Base-by-base conservation (phyloP, 495 filamentous ascomycete species). In the Trichoderma gamsii region DNA sequence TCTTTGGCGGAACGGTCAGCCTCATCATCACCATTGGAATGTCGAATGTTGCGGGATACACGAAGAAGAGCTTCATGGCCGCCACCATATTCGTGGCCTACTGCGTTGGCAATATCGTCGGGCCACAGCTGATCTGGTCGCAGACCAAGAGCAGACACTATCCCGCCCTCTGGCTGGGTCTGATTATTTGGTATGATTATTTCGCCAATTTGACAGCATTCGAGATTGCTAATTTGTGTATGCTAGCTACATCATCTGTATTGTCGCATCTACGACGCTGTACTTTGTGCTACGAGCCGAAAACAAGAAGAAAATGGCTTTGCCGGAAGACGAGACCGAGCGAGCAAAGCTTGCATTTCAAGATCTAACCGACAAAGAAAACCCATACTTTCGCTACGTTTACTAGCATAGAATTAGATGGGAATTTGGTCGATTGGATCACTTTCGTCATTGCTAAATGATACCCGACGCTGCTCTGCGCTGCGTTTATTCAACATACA, bases 321-420 rank as follows among this genome's bases (percentile, higher is more conserved):
- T 85, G 49, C 77, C 81, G 0, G 72, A 87, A 27, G 84, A 89
- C 71, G 88, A 91, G 67, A 72, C 77, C 12, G 86, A 88, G 69
- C 78, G 85, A 70, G 87, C 88, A 69, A 84, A 84, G 70, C 72
- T 88, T 41, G 89, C 88, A 0, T 92, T 92, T 51, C 78, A 84
- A 68, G 90, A 92, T 76, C 78, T 93, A 70, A 93, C 91, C 3
- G 91, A 93, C 72, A 86, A 83, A 75, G 80, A 93, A 76, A 93
- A 93, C 71, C 83, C 84, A 2, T 89, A 88, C 70, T 94, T 93
- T 71, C 78, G 84, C 75, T 93, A 92, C 71, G 86, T 88, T 23
- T 66, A 66, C 65, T 66, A 32, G n/a, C 23, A 15, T 8, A 9
- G 23, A 16, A 32, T 4, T 8, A 6, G 49, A n/a, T 52, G 4